Base-by-base conservation (phyloP, 2,329 filamentous ascomycete species). In the Byssochlamys sp. region DNA sequence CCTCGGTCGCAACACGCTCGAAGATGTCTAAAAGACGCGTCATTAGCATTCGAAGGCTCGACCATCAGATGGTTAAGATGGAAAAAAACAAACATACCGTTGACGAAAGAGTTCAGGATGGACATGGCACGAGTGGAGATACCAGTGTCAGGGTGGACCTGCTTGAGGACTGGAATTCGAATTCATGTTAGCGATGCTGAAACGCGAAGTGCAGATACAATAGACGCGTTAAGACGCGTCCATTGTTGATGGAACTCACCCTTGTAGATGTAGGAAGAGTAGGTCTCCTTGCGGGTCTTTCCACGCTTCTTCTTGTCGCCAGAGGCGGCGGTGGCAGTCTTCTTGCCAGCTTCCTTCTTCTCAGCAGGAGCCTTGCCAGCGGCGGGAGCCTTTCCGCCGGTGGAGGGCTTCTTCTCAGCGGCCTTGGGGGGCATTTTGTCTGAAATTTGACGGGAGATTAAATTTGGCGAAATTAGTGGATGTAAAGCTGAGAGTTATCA, bases 241-340 rank as follows among this genome's bases (percentile, higher is more conserved):
- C 39, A 7, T 19, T 19, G 19, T 19, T n/a, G 14, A 5, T 24
- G 39, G 12, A 45, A 27, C 52, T 56, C 63, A 96, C 92, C 94
- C 84, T 97, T 99, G 89, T 97, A 99, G 81, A 99, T 99, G 86
- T 99, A 99, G 57, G 90, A 95, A 69, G 89, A 95, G 84, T 99
- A 99, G n/a, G 94, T 99, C 85, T 99, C 94, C 89, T 97, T 97
- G 81, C 94, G 88, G 67, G 91, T 90, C 91, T 99, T 99, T 82
- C 91, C 95, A 75, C 94, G 90, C 91, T 97, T 99, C 90, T 99
- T 99, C 91, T 97, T 97, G 71, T 97, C 94, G 65, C 94, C 94
- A 74, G 90, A 86, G 62, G 91, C 86, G 60, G 92, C 90, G 67
- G 84, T 80, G 54, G 75, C 71, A 56, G 94, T 97, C 89, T 97